These are phyloP conservation scores for Fraxinus nigra DNA, from an alignment of 305 asterid genomes.

Conservation along the genomic window DNA sequence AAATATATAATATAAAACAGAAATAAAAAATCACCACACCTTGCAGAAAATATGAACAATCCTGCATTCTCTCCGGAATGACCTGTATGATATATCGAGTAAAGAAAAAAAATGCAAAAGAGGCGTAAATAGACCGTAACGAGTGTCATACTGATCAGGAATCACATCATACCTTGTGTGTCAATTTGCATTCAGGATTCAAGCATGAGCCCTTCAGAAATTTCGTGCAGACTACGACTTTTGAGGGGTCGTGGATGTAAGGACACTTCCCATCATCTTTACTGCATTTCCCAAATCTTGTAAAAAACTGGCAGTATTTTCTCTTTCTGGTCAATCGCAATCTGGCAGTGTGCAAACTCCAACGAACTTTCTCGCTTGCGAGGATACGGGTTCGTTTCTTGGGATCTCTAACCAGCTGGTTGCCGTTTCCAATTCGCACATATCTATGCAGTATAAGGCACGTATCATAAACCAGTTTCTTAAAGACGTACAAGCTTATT, in stretches of 20 bases:
- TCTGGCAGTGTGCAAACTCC: conserved; percentile 97
- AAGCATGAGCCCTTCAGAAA: conserved; percentile 81
- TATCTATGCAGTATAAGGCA: conserved; percentile 49
- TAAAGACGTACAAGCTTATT: conserved; percentile 10
- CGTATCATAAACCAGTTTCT: conserved; percentile 19
- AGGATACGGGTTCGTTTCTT: conserved; percentile 80
- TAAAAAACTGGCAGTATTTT: conserved; percentile 86
- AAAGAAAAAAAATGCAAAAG: conserved; percentile 31
- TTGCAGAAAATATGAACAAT: conserved; percentile 90
- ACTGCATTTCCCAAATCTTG: conserved; percentile 92
- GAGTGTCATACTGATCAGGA: conserved; percentile 16
- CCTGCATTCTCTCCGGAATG: conserved; percentile 97
- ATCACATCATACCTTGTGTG: conserved; percentile 75
- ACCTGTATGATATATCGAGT: conserved; percentile 49
- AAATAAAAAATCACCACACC: conserved; percentile 37
- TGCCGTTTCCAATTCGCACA: conserved; percentile 89
- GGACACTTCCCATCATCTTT: conserved; percentile 88
- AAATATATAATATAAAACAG: background rate
- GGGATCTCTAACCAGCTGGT: conserved; percentile 91
- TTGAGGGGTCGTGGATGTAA: conserved; percentile 80
- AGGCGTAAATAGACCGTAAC: background rate
- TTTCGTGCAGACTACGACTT: conserved; percentile 90
- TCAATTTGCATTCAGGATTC: conserved; percentile 67
- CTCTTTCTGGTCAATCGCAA: conserved; percentile 81
- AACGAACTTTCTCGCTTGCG: conserved; percentile 90